phyloP scores from a whole-genome alignment of 1,284 basidiomycete species.

The Melanopsichium pennsylvanicum region DNA sequence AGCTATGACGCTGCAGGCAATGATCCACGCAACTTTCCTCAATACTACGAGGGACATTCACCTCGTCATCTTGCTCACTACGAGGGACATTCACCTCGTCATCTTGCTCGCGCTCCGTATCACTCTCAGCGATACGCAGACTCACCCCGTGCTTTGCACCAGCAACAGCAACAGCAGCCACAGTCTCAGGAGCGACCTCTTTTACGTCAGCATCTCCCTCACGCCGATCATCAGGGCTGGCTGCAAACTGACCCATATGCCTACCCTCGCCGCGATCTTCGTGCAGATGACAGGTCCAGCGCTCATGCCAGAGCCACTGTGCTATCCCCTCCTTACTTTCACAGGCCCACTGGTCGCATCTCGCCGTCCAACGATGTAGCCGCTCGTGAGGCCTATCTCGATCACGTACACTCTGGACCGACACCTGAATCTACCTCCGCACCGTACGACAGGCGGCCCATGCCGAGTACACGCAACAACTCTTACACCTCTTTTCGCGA shows the following conservation, averaged over 20 bases:
- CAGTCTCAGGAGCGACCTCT: background rate
- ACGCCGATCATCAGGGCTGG: background rate
- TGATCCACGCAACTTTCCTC: background rate
- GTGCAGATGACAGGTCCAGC: background rate
- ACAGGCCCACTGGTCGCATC: background rate
- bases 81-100: slow-evolving; percentile 3
- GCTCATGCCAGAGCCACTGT: background rate
- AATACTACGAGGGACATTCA: slow-evolving; percentile 4
- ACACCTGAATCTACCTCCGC: background rate
- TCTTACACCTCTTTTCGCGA: background rate
- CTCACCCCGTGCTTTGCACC: background rate
- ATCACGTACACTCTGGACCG: slow-evolving; percentile 3
- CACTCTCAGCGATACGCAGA: background rate
- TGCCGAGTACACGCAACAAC: background rate
- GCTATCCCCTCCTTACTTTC: slow-evolving; percentile 3
- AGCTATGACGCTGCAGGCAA: background rate
- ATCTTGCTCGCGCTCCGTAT: background rate
- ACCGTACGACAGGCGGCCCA: background rate
- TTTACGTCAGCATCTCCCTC: background rate
- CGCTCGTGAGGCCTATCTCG: background rate
- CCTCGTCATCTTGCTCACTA: slow-evolving; percentile 2
- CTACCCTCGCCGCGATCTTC: background rate
- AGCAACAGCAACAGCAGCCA: slow-evolving; percentile 2
- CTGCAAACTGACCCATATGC: slow-evolving; percentile 4
- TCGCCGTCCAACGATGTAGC: slow-evolving; percentile 3